Conservation (phyloP, 1,139 yeast species). For the Debaryomycetaceae sp. region DNA sequence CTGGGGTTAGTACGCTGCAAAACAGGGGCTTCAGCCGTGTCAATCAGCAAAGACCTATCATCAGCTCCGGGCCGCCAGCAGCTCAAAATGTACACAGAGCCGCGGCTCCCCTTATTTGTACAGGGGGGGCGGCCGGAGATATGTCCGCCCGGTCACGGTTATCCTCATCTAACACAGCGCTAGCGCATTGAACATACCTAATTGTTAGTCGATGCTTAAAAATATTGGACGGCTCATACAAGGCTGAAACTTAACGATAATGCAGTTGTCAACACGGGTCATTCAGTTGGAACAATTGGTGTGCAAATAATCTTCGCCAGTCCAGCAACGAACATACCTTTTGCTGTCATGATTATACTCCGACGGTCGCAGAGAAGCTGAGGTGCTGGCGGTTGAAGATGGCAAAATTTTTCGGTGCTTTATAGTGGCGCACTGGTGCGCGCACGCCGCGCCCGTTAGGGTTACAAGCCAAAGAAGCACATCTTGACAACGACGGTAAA, state of each 20-base stretch:
- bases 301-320: constrained; percentile 67
- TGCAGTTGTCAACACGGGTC: constrained; percentile 68
- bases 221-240: constrained; percentile 54
- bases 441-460: constrained; percentile 12
- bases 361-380: background rate
- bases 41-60: constrained; percentile 57
- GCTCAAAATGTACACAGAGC: constrained; percentile 64
- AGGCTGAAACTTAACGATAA: constrained; percentile 83
- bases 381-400: background rate
- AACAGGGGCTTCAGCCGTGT: constrained; percentile 7
- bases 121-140: constrained; percentile 45
- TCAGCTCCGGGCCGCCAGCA: constrained; percentile 55
- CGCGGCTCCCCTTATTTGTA: constrained; percentile 55
- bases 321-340: constrained; percentile 16
- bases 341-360: constrained; percentile 10
- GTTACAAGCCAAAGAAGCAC: constrained; percentile 46
- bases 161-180: constrained; percentile 42
- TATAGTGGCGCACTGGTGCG: background rate
- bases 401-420: constrained; percentile 8
- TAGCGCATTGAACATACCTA: constrained; percentile 16
- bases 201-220: constrained; percentile 17
- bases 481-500: constrained; percentile 46
- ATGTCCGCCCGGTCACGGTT: constrained; percentile 82
- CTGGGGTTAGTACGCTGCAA: constrained; percentile 14
- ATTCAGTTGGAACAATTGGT: constrained; percentile 86